phyloP scores from a whole-genome alignment of 1,284 basidiomycete genomes.

The Apiotrichum mycotoxinovorans region DNA sequence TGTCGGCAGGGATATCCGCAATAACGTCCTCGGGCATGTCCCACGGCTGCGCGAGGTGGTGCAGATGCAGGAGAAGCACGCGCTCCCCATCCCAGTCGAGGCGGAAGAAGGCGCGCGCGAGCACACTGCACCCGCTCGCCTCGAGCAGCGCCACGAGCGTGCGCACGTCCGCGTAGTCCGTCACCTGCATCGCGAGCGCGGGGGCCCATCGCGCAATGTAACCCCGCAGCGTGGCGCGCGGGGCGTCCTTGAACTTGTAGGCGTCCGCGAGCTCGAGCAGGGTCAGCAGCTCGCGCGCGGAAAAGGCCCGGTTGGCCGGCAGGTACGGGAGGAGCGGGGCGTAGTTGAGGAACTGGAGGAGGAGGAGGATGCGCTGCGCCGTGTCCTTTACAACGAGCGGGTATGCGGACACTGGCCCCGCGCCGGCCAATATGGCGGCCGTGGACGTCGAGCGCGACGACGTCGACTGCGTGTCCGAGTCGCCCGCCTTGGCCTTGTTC shows the following conservation, averaged over 20 bases:
- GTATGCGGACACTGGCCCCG: not conserved
- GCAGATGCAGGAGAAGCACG: not conserved
- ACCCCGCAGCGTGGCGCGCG: not conserved
- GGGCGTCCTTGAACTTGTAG: slow-evolving; percentile 1
- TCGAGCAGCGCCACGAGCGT: not conserved
- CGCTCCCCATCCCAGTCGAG: not conserved
- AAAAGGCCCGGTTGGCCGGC: not conserved
- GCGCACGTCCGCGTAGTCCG: not conserved
- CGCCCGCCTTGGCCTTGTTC: not conserved
- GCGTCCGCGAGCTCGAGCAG: slow-evolving; percentile 1
- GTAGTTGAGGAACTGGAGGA: slow-evolving; percentile 2
- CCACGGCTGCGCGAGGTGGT: slow-evolving; percentile 4
- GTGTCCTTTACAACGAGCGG: not conserved
- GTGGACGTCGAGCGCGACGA: not conserved
- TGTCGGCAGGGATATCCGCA: not conserved
- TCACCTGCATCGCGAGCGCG: not conserved
- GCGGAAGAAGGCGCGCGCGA: slow-evolving; percentile 5
- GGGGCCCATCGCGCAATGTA: not conserved
- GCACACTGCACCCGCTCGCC: not conserved
- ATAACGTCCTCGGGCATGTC: not conserved
- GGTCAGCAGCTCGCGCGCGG: not conserved
- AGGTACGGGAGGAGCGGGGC: not conserved
- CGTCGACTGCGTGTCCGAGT: not conserved
- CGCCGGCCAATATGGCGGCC: not conserved
- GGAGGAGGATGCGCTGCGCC: not conserved